These are phyloP conservation scores for Chondrus crispus DNA, from an alignment of 23 red algal genomes.

Conservation along the genomic window DNA sequence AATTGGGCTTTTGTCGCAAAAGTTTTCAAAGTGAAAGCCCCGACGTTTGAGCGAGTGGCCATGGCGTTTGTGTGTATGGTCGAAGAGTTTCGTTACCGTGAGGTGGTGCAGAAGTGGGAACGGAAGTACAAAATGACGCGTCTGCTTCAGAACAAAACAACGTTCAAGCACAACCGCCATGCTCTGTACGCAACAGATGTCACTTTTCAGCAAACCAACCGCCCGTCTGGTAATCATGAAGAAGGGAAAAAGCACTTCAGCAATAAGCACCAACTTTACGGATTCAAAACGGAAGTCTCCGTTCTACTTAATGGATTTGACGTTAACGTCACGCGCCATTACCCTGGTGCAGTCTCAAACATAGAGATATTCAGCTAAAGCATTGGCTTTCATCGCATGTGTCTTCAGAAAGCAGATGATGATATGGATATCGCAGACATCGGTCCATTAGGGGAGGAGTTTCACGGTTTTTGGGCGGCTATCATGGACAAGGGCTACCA, in stretches of 20 bases:
- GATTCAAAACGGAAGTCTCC: neutral
- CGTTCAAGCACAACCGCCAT: neutral
- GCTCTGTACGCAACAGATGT: neutral
- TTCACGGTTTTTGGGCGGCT: neutral
- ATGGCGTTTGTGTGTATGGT: neutral
- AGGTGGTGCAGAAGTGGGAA: neutral
- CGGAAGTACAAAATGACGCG: neutral
- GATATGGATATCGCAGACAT: neutral
- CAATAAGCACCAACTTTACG: neutral
- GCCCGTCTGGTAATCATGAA: neutral
- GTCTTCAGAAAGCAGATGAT: neutral
- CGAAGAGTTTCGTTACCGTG: neutral
- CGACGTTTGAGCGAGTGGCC: neutral
- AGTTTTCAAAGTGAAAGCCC: neutral
- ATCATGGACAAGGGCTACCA: slow-evolving; percentile 12
- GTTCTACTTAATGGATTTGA: neutral
- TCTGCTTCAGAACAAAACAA: neutral
- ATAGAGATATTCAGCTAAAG: slow-evolving; percentile 21
- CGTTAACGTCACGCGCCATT: neutral
- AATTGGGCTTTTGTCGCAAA: neutral
- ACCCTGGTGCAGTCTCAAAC: neutral
- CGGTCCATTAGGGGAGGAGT: neutral
- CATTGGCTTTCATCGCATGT: neutral
- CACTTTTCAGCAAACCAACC: neutral
- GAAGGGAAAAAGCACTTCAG: neutral